Conservation (phyloP, 257 asterid genomes). For the Rhazya stricta region DNA sequence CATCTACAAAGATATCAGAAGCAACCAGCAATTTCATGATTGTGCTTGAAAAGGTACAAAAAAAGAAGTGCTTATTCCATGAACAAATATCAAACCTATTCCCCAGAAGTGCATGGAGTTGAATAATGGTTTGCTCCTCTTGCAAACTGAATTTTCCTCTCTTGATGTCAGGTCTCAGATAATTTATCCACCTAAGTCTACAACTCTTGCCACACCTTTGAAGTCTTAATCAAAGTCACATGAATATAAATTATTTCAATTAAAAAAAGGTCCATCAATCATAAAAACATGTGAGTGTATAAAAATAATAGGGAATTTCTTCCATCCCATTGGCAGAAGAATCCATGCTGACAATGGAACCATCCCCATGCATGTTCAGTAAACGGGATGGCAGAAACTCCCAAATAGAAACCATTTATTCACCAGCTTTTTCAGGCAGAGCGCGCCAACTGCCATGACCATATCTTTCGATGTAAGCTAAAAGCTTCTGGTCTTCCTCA, state of each 20-base stretch:
- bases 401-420: neutral
- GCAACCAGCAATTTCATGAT: too few relatives aligned
- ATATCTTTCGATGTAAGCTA: constrained; percentile 21
- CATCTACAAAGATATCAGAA: constrained; percentile 19
- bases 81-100: constrained; percentile 44
- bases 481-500: constrained; percentile 27
- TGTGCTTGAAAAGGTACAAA: neutral
- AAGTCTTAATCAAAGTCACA: constrained; percentile 34
- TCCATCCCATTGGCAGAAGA: too few relatives aligned
- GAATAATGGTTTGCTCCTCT: constrained; percentile 89
- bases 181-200: constrained; percentile 79
- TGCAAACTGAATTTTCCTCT: constrained; percentile 83
- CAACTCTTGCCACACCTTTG: constrained; percentile 90
- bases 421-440: constrained; percentile 33
- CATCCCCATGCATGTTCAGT: too few relatives aligned
- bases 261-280: too few relatives aligned
- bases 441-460: constrained; percentile 29
- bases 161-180: constrained; percentile 80
- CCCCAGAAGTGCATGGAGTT: constrained; percentile 89
- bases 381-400: too few relatives aligned
- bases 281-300: too few relatives aligned
- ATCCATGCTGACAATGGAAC: too few relatives aligned
- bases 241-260: too few relatives aligned
- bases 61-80: too few relatives aligned
- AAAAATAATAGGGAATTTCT: neutral